Conservation (phyloP, 345 rosid genomes). For the Lepidium sativum region DNA sequence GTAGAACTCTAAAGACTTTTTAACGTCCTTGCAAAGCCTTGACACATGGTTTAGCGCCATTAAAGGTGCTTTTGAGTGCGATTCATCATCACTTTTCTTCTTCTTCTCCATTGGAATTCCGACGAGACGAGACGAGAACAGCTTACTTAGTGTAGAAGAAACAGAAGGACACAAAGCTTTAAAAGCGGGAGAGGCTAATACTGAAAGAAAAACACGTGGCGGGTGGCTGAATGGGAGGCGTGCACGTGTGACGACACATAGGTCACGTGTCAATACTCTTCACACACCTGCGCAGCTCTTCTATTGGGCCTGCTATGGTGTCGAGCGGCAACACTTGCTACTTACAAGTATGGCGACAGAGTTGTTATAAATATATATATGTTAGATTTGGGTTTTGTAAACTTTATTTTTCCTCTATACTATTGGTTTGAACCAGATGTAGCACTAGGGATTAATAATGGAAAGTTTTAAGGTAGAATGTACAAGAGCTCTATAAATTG, state of each 20-base stretch:
- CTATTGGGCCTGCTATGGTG: not conserved
- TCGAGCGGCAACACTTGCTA: no score
- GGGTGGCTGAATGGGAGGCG: constrained; percentile 30
- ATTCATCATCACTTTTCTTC: not conserved
- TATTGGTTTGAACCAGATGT: no score
- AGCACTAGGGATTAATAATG: no score
- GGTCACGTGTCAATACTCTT: constrained; percentile 14
- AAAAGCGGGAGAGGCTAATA: not conserved
- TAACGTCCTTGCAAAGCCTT: constrained; percentile 51
- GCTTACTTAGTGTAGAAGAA: not conserved
- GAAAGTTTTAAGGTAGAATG: no score
- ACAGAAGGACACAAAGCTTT: not conserved
- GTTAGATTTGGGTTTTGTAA: no score
- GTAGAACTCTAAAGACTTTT: constrained; percentile 49
- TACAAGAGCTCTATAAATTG: no score
- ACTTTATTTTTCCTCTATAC: no score
- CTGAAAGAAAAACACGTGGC: constrained; percentile 16
- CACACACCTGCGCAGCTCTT: not conserved
- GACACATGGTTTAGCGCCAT: constrained; percentile 71
- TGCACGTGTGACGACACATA: not conserved
- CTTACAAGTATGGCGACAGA: no score
- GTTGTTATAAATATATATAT: no score
- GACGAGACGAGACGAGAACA: not conserved
- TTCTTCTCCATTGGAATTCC: not conserved
- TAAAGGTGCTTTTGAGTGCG: constrained; percentile 22